These are phyloP conservation scores for Penicillium nucicola DNA, from an alignment of 495 filamentous ascomycete species.

Conservation along the genomic window DNA sequence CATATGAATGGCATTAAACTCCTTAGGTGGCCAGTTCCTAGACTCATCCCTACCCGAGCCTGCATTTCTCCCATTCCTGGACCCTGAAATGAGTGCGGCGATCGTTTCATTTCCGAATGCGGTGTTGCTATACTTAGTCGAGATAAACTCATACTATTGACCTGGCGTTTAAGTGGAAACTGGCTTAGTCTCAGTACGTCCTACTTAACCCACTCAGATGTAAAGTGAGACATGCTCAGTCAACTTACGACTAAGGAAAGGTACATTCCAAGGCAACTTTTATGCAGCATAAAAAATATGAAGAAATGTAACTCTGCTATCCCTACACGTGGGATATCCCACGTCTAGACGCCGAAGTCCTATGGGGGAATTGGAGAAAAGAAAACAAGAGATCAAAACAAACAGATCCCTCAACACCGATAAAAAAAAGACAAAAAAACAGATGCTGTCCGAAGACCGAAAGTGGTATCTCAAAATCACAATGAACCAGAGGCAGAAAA, in stretches of 20 bases:
- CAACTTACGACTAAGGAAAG: too few species aligned
- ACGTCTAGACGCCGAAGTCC: conserved; percentile 9
- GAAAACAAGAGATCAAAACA: conserved; percentile 1
- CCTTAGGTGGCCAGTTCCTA: too few species aligned
- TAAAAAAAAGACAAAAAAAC: too few species aligned
- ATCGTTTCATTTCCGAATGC: conserved; percentile 10
- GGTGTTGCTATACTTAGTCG: conserved; percentile 7
- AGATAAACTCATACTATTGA: background rate
- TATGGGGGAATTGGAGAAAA: conserved; percentile 2
- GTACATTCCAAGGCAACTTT: too few species aligned
- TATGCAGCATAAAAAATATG: too few species aligned
- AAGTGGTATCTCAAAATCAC: conserved; percentile 19
- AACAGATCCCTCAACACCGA: conserved; percentile 16
- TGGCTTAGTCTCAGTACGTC: too few species aligned
- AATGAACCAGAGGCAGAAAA: background rate
- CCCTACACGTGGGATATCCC: conserved; percentile 1
- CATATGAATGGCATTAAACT: too few species aligned
- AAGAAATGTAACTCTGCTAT: background rate
- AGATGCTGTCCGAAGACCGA: conserved; percentile 7
- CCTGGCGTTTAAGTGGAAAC: too few species aligned
- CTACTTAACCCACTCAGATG: too few species aligned
- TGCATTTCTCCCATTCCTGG: background rate
- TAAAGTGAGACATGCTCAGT: too few species aligned
- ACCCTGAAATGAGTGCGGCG: conserved; percentile 7
- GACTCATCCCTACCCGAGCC: too few species aligned